phyloP scores from a whole-genome alignment of 1,284 basidiomycete genomes.

The Ceratobasidium sp. region DNA sequence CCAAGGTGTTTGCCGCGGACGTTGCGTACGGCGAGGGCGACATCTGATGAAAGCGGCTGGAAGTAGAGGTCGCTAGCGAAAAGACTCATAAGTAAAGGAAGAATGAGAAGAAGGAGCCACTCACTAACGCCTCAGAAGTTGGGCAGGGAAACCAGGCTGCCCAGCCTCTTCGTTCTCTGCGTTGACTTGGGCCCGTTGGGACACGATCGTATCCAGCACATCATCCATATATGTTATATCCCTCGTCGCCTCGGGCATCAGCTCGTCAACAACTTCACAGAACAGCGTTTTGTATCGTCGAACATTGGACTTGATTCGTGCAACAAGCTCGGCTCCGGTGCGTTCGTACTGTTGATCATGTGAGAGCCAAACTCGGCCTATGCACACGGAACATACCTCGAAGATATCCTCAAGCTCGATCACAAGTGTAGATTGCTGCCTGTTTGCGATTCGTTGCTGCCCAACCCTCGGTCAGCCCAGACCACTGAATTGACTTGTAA shows the following conservation, averaged over 20 bases:
- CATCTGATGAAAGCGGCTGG: slow-evolving; percentile 77
- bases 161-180: slow-evolving; percentile 64
- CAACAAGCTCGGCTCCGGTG: slow-evolving; percentile 72
- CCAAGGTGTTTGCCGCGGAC: slow-evolving; percentile 90
- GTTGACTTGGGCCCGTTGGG: slow-evolving; percentile 88
- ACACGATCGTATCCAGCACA: slow-evolving; percentile 93
- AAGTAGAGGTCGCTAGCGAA: slow-evolving; percentile 88
- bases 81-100: not conserved
- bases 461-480: slow-evolving; percentile 52
- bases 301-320: slow-evolving; percentile 84
- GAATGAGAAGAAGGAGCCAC: slow-evolving; percentile 55
- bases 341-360: slow-evolving; percentile 66
- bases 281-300: slow-evolving; percentile 93
- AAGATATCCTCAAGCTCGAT: slow-evolving; percentile 86
- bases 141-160: slow-evolving; percentile 82
- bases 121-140: slow-evolving; percentile 93
- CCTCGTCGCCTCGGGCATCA: slow-evolving; percentile 87
- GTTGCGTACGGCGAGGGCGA: slow-evolving; percentile 83
- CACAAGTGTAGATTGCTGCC: slow-evolving; percentile 85
- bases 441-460: slow-evolving; percentile 92
- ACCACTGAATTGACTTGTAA: slow-evolving; percentile 1
- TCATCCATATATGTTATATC: slow-evolving; percentile 91
- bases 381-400: slow-evolving; percentile 60
- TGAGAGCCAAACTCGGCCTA: slow-evolving; percentile 37
- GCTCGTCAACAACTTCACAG: slow-evolving; percentile 87